Percentiles rank a stretch among this genome's conserved stretches.
Evolutionary conservation across 768 basidiomycete genomes (phyloP).

Genomic region (Ephemerocybe angulata): DNA sequence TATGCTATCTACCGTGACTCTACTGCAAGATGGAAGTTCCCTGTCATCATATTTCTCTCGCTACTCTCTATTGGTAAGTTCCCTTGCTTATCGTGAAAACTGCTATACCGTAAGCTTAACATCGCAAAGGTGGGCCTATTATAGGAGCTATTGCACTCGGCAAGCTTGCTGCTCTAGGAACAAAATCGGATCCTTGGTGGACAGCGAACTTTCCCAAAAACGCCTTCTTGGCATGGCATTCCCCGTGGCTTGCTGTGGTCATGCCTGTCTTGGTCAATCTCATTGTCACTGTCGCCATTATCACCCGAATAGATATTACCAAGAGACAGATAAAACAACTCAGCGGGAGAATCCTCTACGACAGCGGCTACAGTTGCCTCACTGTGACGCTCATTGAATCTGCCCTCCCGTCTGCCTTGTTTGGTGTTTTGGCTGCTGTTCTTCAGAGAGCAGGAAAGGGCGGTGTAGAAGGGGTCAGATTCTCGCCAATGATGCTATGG

Average conservation of each 20-base stretch:
- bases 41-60: not conserved
- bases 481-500: conserved; percentile 1
- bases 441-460: not conserved
- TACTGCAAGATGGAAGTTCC: not conserved
- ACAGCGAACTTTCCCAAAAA: conserved; percentile 1
- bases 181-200: conserved; percentile 5
- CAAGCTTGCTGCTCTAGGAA: not conserved
- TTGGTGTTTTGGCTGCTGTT: not conserved
- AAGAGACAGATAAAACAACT: conserved; percentile 18
- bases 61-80: not conserved
- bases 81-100: not conserved
- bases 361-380: not conserved
- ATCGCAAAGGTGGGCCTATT: not conserved
- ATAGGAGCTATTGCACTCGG: conserved; percentile 1
- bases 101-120: not conserved
- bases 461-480: not conserved
- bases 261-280: conserved; percentile 36
- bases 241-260: conserved; percentile 10
- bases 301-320: conserved; percentile 26
- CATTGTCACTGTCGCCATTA: conserved; percentile 34
- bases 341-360: not conserved
- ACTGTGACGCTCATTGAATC: conserved; percentile 7
- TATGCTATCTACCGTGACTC: not conserved
- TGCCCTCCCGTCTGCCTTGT: conserved; percentile 2
- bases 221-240: not conserved